Evolutionary conservation across 441 rosid species (phyloP), one percentile per base, ranked within the genome.

Genomic region (Flueggea neowawraea): DNA sequence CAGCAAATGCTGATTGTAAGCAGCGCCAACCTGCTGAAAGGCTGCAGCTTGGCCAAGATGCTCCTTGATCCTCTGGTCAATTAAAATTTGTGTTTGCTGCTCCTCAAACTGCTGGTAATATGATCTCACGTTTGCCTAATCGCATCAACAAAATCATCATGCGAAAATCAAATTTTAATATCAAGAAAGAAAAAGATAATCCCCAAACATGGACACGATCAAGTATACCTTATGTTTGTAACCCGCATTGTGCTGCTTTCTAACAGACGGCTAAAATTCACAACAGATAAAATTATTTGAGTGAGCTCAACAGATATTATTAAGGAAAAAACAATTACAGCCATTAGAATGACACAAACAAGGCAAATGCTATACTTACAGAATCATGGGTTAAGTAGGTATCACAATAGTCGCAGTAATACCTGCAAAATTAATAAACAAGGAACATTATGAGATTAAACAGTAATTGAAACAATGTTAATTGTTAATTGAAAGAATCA

Each of bases 161-260:
- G 45, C 16, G 57, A 41, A n/a, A 45, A 64, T 58, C 54, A 52
- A 32, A 0, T 16, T 7, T n/a, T 6, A 16, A 52, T 33, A 36
- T 33, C 10, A 39, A 39, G 4, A 53, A 33, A 55, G 12, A 10
- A 32, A 12, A 13, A 13, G 5, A 54, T 36, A 62, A 22, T 6
- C 10, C 51, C 10, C 5, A 54, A 3, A 2, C 28, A 22, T 22
- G 28, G 28, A 36, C 9, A 36, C 41, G 9, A 36, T 36, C 41
- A 36, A 36, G 9, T 36, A 5, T 36, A 36, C 41, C 41, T 36
- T 36, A 78, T 89, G 99, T 70, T 94, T 94, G 82, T 91, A 91
- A 50, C 99, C 97, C 0, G 99, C 99, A 71, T 95, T 95, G 76
- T 95, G 97, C 75, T 91, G 99, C 81, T 91, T 94, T 76, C 97